These are phyloP conservation scores for Yarrowia divulgata DNA, from an alignment of 805 yeast genomes.

Conservation along the genomic window DNA sequence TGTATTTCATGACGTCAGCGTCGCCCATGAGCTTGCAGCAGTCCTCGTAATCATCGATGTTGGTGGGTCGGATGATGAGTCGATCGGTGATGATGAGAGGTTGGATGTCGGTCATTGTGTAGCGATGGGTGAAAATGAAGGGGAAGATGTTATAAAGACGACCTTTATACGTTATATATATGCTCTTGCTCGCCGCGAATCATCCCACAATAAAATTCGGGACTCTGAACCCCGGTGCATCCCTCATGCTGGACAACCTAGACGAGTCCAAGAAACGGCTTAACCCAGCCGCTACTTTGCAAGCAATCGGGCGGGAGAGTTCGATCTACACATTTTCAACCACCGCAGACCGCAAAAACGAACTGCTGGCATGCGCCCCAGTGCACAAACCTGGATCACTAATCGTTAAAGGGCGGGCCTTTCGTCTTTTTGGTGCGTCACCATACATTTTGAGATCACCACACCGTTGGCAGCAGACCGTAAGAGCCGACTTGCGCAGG, in stretches of 20 bases:
- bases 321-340: background rate
- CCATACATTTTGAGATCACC: too few species aligned
- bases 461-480: too few species aligned
- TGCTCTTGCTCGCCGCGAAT: background rate
- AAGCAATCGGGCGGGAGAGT: background rate
- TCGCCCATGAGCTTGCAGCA: conserved; percentile 26
- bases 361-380: too few species aligned
- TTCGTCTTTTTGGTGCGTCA: too few species aligned
- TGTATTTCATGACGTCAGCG: conserved; percentile 19
- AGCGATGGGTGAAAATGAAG: too few species aligned
- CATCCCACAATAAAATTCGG: conserved; percentile 5
- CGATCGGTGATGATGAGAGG: conserved; percentile 16
- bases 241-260: conserved; percentile 5
- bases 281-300: background rate
- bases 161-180: background rate
- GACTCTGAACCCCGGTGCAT: background rate
- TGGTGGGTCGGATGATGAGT: conserved; percentile 11
- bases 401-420: background rate
- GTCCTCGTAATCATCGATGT: conserved; percentile 25
- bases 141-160: background rate
- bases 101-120: background rate
- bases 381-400: background rate
- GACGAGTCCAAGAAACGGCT: conserved; percentile 10
- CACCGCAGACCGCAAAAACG: too few species aligned
- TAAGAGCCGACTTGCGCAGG: too few species aligned